Percentiles rank a stretch among this genome's conserved stretches.
Conservation (phyloP, 108 stramenopile genomes). For the Chaetoceros tenuissimus region DNA sequence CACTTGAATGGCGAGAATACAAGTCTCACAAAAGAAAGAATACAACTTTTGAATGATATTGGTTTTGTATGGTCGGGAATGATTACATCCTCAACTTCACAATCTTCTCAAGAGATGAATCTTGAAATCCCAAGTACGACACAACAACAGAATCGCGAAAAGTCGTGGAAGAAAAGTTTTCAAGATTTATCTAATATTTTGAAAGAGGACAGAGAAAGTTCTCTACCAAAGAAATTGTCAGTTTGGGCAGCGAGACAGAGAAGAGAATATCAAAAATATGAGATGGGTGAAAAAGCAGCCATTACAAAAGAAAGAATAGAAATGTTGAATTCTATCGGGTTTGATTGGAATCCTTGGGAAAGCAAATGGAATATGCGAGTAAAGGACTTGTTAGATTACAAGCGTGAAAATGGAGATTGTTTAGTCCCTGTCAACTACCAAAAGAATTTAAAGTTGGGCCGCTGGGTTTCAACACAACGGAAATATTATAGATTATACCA, state of each 20-base stretch:
- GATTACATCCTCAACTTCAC: not conserved
- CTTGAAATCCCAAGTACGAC: not conserved
- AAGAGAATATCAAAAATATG: conserved; percentile 3
- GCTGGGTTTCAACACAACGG: conserved; percentile 59
- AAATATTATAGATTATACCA: conserved; percentile 1
- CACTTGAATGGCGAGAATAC: conserved; percentile 13
- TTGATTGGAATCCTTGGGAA: conserved; percentile 7
- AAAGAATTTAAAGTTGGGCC: conserved; percentile 48
- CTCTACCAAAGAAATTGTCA: not conserved
- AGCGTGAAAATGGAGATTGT: conserved; percentile 21
- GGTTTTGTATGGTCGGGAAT: conserved; percentile 30
- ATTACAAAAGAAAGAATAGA: conserved; percentile 3
- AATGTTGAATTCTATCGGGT: conserved; percentile 4
- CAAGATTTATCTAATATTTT: not conserved
- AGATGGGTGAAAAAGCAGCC: conserved; percentile 9
- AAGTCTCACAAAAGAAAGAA: conserved; percentile 28
- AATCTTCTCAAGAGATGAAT: conserved; percentile 5
- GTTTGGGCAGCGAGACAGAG: conserved; percentile 6
- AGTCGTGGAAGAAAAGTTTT: conserved; percentile 3
- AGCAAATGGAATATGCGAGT: conserved; percentile 1
- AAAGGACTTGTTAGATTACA: not conserved
- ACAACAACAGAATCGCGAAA: not conserved
- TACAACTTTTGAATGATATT: conserved; percentile 26
- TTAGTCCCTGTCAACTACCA: conserved; percentile 45
- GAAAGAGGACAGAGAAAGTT: not conserved